Base-by-base conservation (phyloP, 2,329 filamentous ascomycete species). In the Pseudogymnoascus sp. region DNA sequence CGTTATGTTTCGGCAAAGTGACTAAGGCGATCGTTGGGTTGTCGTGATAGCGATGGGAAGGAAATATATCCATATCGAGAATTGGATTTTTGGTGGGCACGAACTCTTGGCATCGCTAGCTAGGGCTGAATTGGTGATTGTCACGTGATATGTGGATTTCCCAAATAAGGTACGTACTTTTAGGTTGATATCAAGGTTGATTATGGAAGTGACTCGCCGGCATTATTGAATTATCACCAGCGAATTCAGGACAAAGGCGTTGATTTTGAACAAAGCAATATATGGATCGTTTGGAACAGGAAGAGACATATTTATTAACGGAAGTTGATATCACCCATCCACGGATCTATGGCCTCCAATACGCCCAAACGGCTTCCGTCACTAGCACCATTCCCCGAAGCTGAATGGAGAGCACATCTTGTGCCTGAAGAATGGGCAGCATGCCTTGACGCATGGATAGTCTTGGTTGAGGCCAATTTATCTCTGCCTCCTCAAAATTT, bases 1-100 rank as follows among this genome's bases (percentile, higher is more conserved):
- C 85, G 82, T 77, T 72, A 75, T 77, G 84, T 87, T 85, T 81
- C 88, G 87, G 88, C 87, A 89, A 90, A 83, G 88, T 91, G 88
- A 90, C 89, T 87, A 89, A 83, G 84, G 82, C 71, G 67, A 66
- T 61, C 62, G 65, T 62, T 62, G 16, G 53, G 74, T 72, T 70
- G 66, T 65, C 69, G 64, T 59, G 62, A 68, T 70, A 69, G 38
- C 42, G 37, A 43, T 49, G 60, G 21, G 42, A 23, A 31, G 5
- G 40, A 56, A 38, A 60, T 38, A 49, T 42, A 36, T 28, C 34
- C n/a, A 60, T 60, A 40, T 36, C 56, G 56, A 7, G 16, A 60
- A 60, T 25, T 60, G 34, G 34, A 60, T 42, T 38, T 38, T 60
- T 25, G 59, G 59, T 60, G 59, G 59, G 59, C 34, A 60, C 59